Evolutionary conservation across 148 eudicot species (phyloP), one percentile per base, ranked within the genome.

Genomic region (Fagopyrum esculentum): DNA sequence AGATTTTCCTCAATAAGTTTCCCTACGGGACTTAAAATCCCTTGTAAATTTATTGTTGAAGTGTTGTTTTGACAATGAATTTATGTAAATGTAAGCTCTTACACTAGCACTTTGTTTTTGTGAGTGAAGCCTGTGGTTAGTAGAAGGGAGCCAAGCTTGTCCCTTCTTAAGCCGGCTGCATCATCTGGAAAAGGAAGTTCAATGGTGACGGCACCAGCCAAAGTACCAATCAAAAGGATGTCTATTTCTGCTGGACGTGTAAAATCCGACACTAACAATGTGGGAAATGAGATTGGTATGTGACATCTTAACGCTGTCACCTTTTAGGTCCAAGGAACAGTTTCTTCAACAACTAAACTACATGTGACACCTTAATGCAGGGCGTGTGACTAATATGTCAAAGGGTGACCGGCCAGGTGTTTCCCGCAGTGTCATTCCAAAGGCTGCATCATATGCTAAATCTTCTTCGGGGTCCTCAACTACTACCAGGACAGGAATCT

Each of bases 151-250:
- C 75, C 81, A 56, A 79, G 54, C 73, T 71, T 86, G 76, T 45
- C 79, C 51, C 73, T 80, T 77, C 81, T 80, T 43, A 87, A 79
- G 82, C 79, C 80, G 77, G 84, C 85, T 55, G 85, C 83, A 55
- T 77, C 79, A 45, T 79, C 79, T 40, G 80, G 72, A 49, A 83
- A 80, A 74, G 69, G 83, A 48, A 81, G 78, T 44, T 70, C 81
- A 35, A 72, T 50, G 26, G 78, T 82, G 43, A 47, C 85, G 44
- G 70, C 81, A 71, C 57, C 89, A 77, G 75, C 60, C 71, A 90
- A 84, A 82, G 86, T 85, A 51, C 69, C 87, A 79, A 74, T 46
- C 69, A 90, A 87, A 83, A 87, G 87, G 56, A 85, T 85, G 56
- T 81, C 93, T 60, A 47, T 84, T 64, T 76, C 78, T 72, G 79